Conservation (phyloP, 768 basidiomycete genomes). For the Tulasnella sp. region DNA sequence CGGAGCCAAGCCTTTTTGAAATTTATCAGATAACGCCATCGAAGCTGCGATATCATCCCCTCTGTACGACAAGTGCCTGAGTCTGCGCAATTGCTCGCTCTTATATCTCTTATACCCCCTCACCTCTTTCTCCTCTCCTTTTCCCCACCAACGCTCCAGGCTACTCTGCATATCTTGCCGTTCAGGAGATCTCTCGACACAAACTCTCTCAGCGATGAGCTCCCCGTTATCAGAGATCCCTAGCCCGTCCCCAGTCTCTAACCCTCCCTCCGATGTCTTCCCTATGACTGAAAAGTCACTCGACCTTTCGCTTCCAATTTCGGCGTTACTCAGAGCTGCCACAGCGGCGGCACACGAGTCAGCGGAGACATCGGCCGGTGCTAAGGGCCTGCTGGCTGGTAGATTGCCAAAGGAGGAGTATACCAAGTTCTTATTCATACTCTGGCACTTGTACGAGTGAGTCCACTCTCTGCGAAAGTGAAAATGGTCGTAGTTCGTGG, state of each 20-base stretch:
- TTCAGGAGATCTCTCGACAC: not conserved
- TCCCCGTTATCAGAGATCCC: not conserved
- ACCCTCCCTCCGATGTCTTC: not conserved
- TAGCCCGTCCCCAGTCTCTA: not conserved
- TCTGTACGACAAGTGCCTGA: not conserved
- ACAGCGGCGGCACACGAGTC: conserved; percentile 47
- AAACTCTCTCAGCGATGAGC: not conserved
- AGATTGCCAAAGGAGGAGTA: conserved; percentile 57
- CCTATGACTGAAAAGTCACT: not conserved
- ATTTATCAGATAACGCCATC: not conserved
- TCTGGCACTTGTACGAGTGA: conserved; percentile 74
- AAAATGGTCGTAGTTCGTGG: not conserved
- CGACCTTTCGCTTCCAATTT: conserved; percentile 31
- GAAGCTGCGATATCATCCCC: not conserved
- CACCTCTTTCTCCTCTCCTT: not conserved
- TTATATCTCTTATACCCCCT: not conserved
- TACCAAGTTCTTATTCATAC: conserved; percentile 60
- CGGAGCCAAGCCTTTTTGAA: not conserved
- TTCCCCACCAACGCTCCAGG: not conserved
- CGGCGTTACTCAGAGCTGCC: conserved; percentile 36
- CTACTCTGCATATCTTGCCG: not conserved
- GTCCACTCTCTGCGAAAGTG: conserved; percentile 26
- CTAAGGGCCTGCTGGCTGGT: conserved; percentile 50
- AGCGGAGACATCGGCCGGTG: conserved; percentile 51
- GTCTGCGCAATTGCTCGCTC: not conserved